These are phyloP conservation scores for Hyaloscypha finlandica DNA, from an alignment of 495 filamentous ascomycete genomes.

Conservation along the genomic window DNA sequence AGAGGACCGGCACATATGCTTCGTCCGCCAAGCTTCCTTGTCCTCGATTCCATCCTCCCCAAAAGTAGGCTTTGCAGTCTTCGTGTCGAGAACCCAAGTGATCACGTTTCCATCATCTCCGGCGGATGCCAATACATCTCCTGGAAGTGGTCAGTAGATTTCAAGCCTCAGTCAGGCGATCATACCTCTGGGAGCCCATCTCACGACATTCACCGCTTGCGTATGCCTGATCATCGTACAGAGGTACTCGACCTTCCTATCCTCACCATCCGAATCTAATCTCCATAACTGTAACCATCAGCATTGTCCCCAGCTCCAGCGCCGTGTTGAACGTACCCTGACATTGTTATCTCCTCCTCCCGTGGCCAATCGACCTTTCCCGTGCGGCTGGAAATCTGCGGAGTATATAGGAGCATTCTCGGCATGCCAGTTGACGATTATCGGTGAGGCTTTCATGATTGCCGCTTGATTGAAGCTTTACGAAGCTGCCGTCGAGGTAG, in stretches of 20 bases:
- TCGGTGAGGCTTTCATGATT: slow-evolving; percentile 82
- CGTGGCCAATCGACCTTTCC: slow-evolving; percentile 84
- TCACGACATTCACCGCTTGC: slow-evolving; percentile 96
- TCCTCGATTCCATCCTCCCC: slow-evolving; percentile 87
- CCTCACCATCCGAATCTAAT: slow-evolving; percentile 82
- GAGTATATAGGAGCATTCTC: slow-evolving; percentile 94
- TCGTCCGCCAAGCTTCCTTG: slow-evolving; percentile 95
- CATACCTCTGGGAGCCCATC: slow-evolving; percentile 89
- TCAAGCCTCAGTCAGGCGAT: neutral
- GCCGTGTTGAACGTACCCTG: slow-evolving; percentile 58
- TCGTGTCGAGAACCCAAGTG: slow-evolving; percentile 86
- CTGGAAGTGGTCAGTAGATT: slow-evolving; percentile 45
- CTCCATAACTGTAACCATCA: slow-evolving; percentile 74
- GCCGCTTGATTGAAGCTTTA: slow-evolving; percentile 8
- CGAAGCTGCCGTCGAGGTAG: slow-evolving; percentile 13
- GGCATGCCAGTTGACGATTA: slow-evolving; percentile 96
- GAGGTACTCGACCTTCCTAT: slow-evolving; percentile 84
- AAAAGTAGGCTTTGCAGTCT: slow-evolving; percentile 61
- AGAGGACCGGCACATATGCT: slow-evolving; percentile 93
- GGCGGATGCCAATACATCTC: slow-evolving; percentile 90
- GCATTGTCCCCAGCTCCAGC: neutral
- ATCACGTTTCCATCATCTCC: slow-evolving; percentile 97
- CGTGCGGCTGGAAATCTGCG: slow-evolving; percentile 91
- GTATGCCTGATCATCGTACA: slow-evolving; percentile 91
- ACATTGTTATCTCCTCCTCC: slow-evolving; percentile 98